Percentiles rank a stretch among this genome's conserved stretches.
Evolutionary conservation across 441 rosid species (phyloP).

Genomic region (Viola pubescens): DNA sequence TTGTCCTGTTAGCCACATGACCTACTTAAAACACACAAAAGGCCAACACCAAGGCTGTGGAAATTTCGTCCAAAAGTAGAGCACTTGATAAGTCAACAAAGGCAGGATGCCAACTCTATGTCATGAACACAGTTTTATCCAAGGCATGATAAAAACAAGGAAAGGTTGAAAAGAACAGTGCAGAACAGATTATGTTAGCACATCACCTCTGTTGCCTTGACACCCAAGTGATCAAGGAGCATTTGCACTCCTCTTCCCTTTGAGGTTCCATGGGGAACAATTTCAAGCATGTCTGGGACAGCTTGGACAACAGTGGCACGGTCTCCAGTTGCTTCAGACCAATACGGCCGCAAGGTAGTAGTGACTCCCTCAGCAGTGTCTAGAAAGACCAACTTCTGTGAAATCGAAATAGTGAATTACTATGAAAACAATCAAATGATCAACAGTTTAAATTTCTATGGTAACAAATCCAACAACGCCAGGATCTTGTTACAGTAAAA

Average conservation of each 20-base stretch:
- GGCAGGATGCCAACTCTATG: not conserved
- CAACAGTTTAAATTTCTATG: too few relatives aligned
- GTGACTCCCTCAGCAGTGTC: slow-evolving; percentile 71
- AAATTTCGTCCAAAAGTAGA: not conserved
- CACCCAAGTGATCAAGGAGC: slow-evolving; percentile 70
- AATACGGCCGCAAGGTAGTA: slow-evolving; percentile 59
- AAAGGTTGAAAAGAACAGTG: not conserved
- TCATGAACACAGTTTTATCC: not conserved
- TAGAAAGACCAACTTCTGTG: slow-evolving; percentile 71
- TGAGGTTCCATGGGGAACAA: slow-evolving; percentile 73
- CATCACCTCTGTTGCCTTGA: slow-evolving; percentile 3
- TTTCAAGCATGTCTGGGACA: slow-evolving; percentile 83
- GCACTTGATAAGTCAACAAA: not conserved
- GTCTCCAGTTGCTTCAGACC: slow-evolving; percentile 63
- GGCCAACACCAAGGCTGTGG: not conserved
- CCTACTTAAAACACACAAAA: not conserved
- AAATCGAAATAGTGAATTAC: slow-evolving; percentile 14
- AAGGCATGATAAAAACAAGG: not conserved
- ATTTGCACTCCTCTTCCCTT: slow-evolving; percentile 72
- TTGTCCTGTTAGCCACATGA: not conserved
- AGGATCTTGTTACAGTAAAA: not conserved
- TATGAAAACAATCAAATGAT: not conserved
- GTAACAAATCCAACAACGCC: too few relatives aligned
- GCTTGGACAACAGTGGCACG: slow-evolving; percentile 74
- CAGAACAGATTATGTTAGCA: not conserved